Percentiles rank a stretch among this genome's conserved stretches.
Evolutionary conservation across 2,329 filamentous ascomycete species (phyloP).

Genomic region (Amylocarpus encephaloides): DNA sequence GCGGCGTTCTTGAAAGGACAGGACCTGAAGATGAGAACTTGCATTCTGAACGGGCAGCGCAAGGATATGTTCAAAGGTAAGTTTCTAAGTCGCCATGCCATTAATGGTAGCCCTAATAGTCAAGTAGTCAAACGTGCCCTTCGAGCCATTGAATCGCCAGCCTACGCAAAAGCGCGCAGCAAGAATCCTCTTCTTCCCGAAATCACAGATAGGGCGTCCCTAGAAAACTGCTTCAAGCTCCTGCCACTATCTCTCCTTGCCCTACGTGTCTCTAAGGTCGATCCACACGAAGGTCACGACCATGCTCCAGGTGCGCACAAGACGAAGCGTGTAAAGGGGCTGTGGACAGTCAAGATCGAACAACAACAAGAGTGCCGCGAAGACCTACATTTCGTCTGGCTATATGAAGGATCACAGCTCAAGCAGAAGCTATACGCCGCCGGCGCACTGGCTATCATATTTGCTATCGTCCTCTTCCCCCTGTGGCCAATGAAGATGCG

Average conservation of each 20-base stretch:
- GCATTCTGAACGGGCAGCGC: constrained; percentile 89
- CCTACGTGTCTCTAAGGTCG: constrained; percentile 77
- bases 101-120: constrained; percentile 10
- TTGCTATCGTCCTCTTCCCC: constrained; percentile 88
- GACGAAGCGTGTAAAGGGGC: constrained; percentile 85
- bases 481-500: constrained; percentile 90
- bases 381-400: constrained; percentile 92
- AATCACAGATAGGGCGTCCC: constrained; percentile 79
- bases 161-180: constrained; percentile 80
- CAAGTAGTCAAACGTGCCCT: constrained; percentile 85
- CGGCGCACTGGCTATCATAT: constrained; percentile 75
- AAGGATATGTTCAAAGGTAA: constrained; percentile 97
- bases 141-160: constrained; percentile 79
- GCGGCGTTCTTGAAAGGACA: constrained; percentile 82
- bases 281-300: constrained; percentile 69
- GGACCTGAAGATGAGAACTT: constrained; percentile 81
- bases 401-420: constrained; percentile 90
- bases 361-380: constrained; percentile 86
- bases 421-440: constrained; percentile 89
- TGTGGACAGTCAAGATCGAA: constrained; percentile 94
- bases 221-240: constrained; percentile 91
- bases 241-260: constrained; percentile 92
- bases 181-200: constrained; percentile 87
- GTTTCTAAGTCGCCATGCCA: constrained; percentile 8
- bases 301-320: constrained; percentile 58